Conservation (phyloP, 2,329 filamentous ascomycete genomes). For the Neoarthrinium moseri region DNA sequence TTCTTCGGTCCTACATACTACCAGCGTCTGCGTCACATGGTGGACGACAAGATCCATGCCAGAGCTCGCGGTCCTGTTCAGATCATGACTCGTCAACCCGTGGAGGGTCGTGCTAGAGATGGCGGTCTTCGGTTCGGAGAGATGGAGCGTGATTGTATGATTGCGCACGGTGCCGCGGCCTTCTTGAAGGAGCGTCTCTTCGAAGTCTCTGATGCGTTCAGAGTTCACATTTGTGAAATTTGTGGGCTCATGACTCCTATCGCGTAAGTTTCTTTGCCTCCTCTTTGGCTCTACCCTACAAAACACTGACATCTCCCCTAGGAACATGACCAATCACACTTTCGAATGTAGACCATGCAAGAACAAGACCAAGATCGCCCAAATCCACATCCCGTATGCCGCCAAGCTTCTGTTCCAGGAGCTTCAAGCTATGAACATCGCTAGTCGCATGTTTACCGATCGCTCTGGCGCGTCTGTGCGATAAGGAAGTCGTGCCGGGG, state of each 20-base stretch:
- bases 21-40: slow-evolving; percentile 98
- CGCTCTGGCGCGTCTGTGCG: slow-evolving; percentile 73
- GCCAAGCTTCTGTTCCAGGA: slow-evolving; percentile 99
- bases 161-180: slow-evolving; percentile 94
- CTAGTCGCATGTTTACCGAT: slow-evolving; percentile 93
- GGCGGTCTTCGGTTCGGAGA: slow-evolving; percentile 99
- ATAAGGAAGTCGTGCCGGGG: slow-evolving; percentile 32
- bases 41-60: slow-evolving; percentile 99
- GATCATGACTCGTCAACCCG: slow-evolving; percentile 94
- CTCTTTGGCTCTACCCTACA: not conserved
- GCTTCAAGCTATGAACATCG: slow-evolving; percentile 97
- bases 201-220: slow-evolving; percentile 95
- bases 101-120: slow-evolving; percentile 96
- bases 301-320: slow-evolving; percentile 41
- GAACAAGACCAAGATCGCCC: slow-evolving; percentile 98
- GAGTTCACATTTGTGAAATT: slow-evolving; percentile 97
- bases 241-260: slow-evolving; percentile 99
- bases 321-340: slow-evolving; percentile 89
- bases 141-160: slow-evolving; percentile 99
- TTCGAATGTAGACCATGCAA: slow-evolving; percentile 98
- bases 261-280: slow-evolving; percentile 68
- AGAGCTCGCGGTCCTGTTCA: slow-evolving; percentile 94
- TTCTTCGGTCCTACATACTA: slow-evolving; percentile 99
- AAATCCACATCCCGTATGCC: slow-evolving; percentile 96
- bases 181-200: slow-evolving; percentile 98